Percentiles rank a stretch among this genome's conserved stretches.
Conservation (phyloP, 345 rosid species). For the Ailanthus altissimus region DNA sequence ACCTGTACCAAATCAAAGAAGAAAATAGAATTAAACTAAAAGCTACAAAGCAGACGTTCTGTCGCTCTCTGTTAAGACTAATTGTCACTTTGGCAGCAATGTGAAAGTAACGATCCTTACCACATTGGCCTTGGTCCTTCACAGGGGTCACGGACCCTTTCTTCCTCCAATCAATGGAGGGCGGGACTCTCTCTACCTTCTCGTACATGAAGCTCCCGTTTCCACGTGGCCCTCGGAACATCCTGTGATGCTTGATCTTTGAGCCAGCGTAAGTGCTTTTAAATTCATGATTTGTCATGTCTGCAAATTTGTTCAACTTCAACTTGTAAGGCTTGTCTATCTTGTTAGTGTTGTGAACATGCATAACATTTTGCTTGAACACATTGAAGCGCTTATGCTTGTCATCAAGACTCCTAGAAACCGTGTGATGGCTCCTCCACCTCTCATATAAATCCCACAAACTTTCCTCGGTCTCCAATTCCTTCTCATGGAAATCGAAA, state of each 20-base stretch:
- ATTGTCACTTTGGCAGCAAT: background rate
- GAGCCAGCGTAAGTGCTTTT: slow-evolving; percentile 60
- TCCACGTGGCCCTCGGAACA: slow-evolving; percentile 50
- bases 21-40: background rate
- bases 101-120: slow-evolving; percentile 34
- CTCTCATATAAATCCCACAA: slow-evolving; percentile 79
- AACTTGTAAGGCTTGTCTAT: slow-evolving; percentile 72
- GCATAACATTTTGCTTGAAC: slow-evolving; percentile 71
- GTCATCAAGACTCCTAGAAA: slow-evolving; percentile 62
- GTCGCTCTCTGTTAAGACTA: background rate
- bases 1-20: slow-evolving; percentile 39
- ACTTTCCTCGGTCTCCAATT: slow-evolving; percentile 61
- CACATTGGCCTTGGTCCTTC: slow-evolving; percentile 89
- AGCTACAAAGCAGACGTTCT: background rate
- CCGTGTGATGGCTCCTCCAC: slow-evolving; percentile 87
- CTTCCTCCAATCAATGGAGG: slow-evolving; percentile 74
- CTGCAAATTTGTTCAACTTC: slow-evolving; percentile 85
- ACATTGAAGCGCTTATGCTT: slow-evolving; percentile 71
- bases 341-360: slow-evolving; percentile 69
- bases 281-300: slow-evolving; percentile 83
- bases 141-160: slow-evolving; percentile 73
- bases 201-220: slow-evolving; percentile 61
- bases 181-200: slow-evolving; percentile 39
- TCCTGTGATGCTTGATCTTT: slow-evolving; percentile 67
- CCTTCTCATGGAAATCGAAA: slow-evolving; percentile 69